Conservation (phyloP, 805 yeast genomes). For the Metschnikowia borealis region DNA sequence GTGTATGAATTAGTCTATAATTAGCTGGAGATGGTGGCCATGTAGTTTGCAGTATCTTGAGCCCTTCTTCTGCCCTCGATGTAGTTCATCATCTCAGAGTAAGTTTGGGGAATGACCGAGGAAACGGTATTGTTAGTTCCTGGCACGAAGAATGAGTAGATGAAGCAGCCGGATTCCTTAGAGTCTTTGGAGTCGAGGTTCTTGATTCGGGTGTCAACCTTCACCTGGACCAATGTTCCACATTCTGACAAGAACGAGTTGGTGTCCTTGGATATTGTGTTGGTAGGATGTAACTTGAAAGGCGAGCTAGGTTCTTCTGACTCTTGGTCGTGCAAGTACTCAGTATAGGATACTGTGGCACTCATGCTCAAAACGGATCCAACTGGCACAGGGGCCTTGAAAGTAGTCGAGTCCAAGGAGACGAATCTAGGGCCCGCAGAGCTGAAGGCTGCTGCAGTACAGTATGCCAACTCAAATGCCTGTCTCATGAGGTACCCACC, state of each 20-base stretch:
- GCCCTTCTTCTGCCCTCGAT: constrained; percentile 91
- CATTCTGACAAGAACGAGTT: constrained; percentile 63
- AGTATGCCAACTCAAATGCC: constrained; percentile 89
- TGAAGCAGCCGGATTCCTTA: constrained; percentile 80
- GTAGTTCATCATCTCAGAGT: constrained; percentile 88
- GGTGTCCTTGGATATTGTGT: constrained; percentile 45
- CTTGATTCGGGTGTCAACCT: constrained; percentile 78
- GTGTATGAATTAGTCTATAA: background rate
- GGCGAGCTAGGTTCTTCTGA: constrained; percentile 29
- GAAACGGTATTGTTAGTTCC: constrained; percentile 48
- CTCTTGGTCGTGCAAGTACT: constrained; percentile 53
- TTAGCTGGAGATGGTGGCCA: constrained; percentile 27
- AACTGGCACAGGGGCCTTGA: constrained; percentile 93
- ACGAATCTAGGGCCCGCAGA: constrained; percentile 84
- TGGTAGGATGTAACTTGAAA: constrained; percentile 54
- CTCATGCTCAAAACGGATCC: constrained; percentile 83
- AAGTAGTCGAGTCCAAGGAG: constrained; percentile 85
- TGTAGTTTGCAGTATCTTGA: constrained; percentile 70
- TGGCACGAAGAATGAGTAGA: constrained; percentile 85
- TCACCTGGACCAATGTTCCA: constrained; percentile 88
- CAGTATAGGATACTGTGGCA: constrained; percentile 83
- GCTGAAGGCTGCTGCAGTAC: constrained; percentile 86
- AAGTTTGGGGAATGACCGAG: constrained; percentile 81
- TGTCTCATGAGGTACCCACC: constrained; percentile 94
- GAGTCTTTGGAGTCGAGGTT: constrained; percentile 56